Conservation (phyloP, 345 rosid genomes). For the Arabis hirsuta region DNA sequence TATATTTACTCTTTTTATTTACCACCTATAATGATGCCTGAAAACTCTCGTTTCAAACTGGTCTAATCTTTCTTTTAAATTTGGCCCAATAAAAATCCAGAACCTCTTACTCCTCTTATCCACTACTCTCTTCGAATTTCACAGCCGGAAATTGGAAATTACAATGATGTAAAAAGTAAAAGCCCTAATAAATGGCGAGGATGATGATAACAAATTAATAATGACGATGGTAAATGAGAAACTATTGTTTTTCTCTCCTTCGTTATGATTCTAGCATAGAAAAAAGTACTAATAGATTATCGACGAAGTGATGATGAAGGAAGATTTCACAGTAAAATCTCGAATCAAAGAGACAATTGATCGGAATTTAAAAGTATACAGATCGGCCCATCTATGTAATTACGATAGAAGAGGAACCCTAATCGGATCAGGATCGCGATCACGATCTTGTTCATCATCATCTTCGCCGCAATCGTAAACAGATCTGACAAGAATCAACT, state of each 20-base stretch:
- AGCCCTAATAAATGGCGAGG: background rate
- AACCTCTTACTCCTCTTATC: too few species aligned
- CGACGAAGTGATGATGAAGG: background rate
- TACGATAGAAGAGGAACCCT: conserved; percentile 51
- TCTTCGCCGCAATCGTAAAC: conserved; percentile 60
- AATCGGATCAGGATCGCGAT: conserved; percentile 22
- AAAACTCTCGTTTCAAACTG: too few species aligned
- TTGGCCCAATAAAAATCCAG: too few species aligned
- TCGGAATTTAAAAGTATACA: background rate
- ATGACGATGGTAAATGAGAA: background rate
- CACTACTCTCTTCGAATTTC: background rate
- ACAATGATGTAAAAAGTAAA: background rate
- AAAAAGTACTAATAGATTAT: background rate
- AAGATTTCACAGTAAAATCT: too few species aligned
- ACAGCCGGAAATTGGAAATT: background rate
- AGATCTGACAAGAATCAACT: conserved; percentile 60
- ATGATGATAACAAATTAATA: too few species aligned
- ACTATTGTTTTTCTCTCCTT: too few species aligned
- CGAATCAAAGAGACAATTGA: background rate
- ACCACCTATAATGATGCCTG: too few species aligned
- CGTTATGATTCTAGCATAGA: background rate
- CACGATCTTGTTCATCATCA: conserved; percentile 22
- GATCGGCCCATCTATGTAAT: background rate
- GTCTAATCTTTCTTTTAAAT: too few species aligned
- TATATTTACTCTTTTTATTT: too few species aligned